A percentile compares a stretch with the other conserved stretches of the same genome.
These are phyloP conservation scores for Pascua sp. DNA, from an alignment of 1,284 basidiomycete genomes.

Conservation along the genomic window DNA sequence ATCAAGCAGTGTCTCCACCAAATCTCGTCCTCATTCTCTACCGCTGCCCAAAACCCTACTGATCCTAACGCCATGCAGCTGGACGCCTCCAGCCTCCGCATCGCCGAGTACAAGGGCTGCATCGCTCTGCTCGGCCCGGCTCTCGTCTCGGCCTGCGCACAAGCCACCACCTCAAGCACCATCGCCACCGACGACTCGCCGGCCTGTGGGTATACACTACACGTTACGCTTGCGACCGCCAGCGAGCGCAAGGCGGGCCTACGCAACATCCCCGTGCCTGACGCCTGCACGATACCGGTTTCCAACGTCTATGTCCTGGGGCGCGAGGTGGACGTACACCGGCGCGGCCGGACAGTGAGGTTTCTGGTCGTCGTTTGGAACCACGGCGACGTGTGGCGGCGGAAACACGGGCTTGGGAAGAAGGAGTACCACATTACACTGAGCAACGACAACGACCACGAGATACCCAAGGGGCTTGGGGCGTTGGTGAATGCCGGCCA, in stretches of 20 bases:
- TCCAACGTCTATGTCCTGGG: constrained; percentile 7
- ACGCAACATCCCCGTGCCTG: neutral
- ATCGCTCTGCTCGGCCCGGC: constrained; percentile 11
- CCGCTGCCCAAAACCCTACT: neutral
- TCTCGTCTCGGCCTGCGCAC: neutral
- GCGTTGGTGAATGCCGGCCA: constrained; percentile 35
- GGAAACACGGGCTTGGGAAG: constrained; percentile 53
- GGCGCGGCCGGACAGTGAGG: constrained; percentile 29
- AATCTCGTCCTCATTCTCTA: neutral
- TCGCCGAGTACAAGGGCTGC: constrained; percentile 8
- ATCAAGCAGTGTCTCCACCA: no score
- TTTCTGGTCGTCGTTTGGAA: constrained; percentile 60
- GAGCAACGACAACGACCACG: constrained; percentile 51
- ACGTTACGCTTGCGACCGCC: neutral
- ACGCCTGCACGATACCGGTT: neutral
- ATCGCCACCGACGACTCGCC: neutral
- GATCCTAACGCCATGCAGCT: constrained; percentile 1
- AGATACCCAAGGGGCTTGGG: constrained; percentile 49
- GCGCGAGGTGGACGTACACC: constrained; percentile 8
- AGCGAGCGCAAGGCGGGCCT: neutral
- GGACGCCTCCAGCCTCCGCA: neutral
- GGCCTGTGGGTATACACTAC: neutral
- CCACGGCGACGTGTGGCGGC: constrained; percentile 55
- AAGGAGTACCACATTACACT: constrained; percentile 60
- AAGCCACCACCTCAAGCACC: no score